Evolutionary conservation across 306 rosid genomes (phyloP), one percentile per base, ranked within the genome.

Genomic region (Ormosia semicastrata): DNA sequence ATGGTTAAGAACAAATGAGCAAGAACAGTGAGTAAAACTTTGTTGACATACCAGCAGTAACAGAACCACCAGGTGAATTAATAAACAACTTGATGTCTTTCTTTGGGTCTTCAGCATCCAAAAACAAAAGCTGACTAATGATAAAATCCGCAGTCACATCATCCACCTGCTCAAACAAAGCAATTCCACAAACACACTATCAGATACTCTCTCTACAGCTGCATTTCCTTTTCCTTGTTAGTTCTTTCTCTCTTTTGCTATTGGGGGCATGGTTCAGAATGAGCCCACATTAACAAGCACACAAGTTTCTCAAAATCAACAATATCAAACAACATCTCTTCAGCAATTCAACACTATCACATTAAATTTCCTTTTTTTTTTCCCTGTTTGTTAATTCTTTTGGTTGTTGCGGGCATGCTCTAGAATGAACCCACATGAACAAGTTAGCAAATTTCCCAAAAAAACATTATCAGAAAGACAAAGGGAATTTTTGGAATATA

Each of bases 21-120:
- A 71, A 64, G 12, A 66, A 52, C 29, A 18, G 7, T 1, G 24
- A 73, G 37, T 60, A 57, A 53, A 81, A 71, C 62, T 50, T 44
- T 49, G 39, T 14, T 56, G 24, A 74, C 86, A 70, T 93, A 95
- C 98, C 96, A 71, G 99, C 94, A 77, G 99, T 95, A 68, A 93
- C 87, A 75, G 98, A 93, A 77, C 99, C 99, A 81, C 99, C 99
- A 3, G 99, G 99, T 46, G 98, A 95, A 85, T 92, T 95, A 79
- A 95, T 95, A 72, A 95, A 90, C 86, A 93, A 76, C 80, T 84
- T 95, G 52, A 95, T 95, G 69, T 93, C 98, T 78, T 92, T 93
- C 60, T 79, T 89, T 1, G 99, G 60, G 85, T 95, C 97, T 75
- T 92, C 99, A 36, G 92, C 97, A 87, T 95, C 99, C 80, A 95